phyloP scores from a whole-genome alignment of 2,329 filamentous ascomycete species.

The Xylaria sp. region DNA sequence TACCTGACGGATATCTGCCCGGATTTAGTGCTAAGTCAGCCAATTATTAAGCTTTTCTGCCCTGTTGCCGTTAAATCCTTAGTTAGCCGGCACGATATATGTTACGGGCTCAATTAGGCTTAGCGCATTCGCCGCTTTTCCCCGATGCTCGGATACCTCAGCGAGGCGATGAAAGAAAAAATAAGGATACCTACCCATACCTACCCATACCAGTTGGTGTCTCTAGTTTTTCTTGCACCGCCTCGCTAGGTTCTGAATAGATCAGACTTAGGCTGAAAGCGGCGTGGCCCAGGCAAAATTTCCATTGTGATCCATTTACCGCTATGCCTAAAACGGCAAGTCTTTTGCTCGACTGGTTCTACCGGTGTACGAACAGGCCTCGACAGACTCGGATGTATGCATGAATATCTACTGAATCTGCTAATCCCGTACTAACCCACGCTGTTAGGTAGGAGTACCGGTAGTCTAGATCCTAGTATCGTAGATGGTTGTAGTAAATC shows the following conservation, averaged over 20 bases:
- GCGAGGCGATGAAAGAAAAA: no score
- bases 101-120: no score
- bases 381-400: constrained; percentile 19
- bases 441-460: not conserved
- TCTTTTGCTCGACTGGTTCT: no score
- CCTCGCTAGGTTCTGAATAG: no score
- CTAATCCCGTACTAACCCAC: not conserved
- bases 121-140: no score
- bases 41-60: constrained; percentile 2
- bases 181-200: no score
- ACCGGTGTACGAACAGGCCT: no score
- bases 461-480: not conserved
- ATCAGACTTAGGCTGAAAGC: not conserved
- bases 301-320: not conserved
- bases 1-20: not conserved
- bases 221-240: no score
- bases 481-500: not conserved
- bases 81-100: no score
- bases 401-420: constrained; percentile 12
- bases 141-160: no score
- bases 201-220: no score
- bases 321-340: no score
- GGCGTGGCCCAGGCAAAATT: not conserved
- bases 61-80: not conserved
- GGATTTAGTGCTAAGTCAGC: constrained; percentile 1